Base-by-base conservation (phyloP, 2,329 filamentous ascomycete species). In the Ophiostoma novo-ulmi region DNA sequence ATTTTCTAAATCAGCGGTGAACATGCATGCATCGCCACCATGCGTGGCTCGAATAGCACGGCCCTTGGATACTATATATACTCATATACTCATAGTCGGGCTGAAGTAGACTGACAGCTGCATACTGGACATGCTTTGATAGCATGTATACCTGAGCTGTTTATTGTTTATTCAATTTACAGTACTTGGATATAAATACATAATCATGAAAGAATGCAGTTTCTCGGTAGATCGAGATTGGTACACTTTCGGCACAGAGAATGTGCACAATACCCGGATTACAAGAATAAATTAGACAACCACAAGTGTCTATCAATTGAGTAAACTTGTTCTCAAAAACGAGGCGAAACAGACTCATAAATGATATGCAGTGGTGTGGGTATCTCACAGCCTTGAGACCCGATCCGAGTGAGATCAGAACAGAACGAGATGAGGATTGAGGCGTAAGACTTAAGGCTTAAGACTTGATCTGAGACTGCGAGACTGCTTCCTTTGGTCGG, bases 311-410 rank as follows among this genome's bases (percentile, higher is more conserved):
- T 39, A 11, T 39, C 38, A 39, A 13, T 10, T 3, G 14, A 44
- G 6, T 17, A 11, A 11, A 26, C 52, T 58, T 58, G 48, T 55
- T 22, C 5, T 26, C n/a, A 58, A 58, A 58, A 31, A 58, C 52
- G 52, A 58, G 52, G 52, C 52, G 52, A 58, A 58, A 58, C 52
- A 31, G 52, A 58, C 52, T 58, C 52, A 58, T 58, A 17, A 6
- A 58, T 58, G 52, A 26, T 58, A 14, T 58, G 52, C 20, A 22
- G 11, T 58, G 52, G n/a, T 48, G 52, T 58, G 52, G n/a, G 8
- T 58, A 22, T 58, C 52, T 58, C 52, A 58, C 52, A 58, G 52
- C 52, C 52, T 58, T 58, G 52, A 58, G 52, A 58, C 52, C n/a
- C 17, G 44, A 48, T n/a, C 44, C 6, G 7, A 48, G 44, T 44